phyloP scores from a whole-genome alignment of 2,329 filamentous ascomycete species.

The Leptographium flavum region DNA sequence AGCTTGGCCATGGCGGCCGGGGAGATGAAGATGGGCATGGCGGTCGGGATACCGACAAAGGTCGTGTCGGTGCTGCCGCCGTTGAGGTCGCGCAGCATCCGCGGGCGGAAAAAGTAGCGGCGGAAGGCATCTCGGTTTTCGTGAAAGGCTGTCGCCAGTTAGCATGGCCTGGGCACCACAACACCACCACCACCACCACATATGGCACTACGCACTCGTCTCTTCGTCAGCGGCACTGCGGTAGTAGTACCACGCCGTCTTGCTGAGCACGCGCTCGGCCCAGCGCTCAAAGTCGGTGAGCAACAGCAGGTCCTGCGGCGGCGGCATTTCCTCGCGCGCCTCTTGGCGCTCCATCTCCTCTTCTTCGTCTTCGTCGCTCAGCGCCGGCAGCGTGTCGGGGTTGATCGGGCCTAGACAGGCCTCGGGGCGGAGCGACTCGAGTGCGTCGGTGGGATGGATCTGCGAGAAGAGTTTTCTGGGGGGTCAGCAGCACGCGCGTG shows the following conservation, averaged over 20 bases:
- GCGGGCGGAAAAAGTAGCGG: conserved; percentile 10
- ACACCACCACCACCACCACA: not conserved
- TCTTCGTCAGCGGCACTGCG: conserved; percentile 5
- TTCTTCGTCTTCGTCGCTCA: not conserved
- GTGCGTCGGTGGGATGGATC: conserved; percentile 2
- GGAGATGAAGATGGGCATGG: conserved; percentile 9
- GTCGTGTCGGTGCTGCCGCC: conserved; percentile 2
- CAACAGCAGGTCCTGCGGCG: conserved; percentile 1
- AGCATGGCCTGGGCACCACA: not conserved
- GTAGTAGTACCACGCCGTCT: conserved; percentile 6
- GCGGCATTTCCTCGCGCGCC: conserved; percentile 3
- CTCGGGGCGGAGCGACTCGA: not conserved
- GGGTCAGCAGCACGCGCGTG: not conserved
- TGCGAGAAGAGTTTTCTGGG: conserved; percentile 3
- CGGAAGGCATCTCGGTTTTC: conserved; percentile 4
- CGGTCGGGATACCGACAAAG: conserved; percentile 2
- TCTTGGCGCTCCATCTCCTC: not conserved
- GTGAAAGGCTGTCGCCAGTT: conserved; percentile 1
- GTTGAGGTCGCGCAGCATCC: conserved; percentile 6
- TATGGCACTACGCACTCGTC: not conserved
- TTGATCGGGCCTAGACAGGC: not conserved
- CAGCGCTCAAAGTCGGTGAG: conserved; percentile 5
- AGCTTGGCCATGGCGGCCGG: conserved; percentile 11
- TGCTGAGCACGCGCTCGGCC: conserved; percentile 3
- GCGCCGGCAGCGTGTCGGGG: not conserved